Evolutionary conservation across 2,329 filamentous ascomycete genomes (phyloP), one percentile per base, ranked within the genome.

Genomic region (Leptographium lundbergii): DNA sequence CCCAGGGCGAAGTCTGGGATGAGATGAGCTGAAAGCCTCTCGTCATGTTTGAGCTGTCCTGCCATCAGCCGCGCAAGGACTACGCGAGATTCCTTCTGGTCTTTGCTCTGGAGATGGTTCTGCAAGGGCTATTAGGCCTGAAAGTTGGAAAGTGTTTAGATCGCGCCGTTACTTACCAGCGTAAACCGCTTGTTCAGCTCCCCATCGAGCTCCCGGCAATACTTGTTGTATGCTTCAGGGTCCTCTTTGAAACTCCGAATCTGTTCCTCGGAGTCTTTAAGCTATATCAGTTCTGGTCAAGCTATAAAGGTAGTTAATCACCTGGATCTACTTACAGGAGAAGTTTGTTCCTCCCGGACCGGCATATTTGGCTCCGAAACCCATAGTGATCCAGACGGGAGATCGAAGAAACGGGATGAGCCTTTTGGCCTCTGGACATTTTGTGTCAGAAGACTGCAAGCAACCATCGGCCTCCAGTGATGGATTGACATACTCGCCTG

Each of bases 331-430:
- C 34, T 36, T 79, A 45, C 81, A 77, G 62, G 78, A 70, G 50
- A 59, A 61, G n/a, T 58, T 61, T 25, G 52, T 45, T 3, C 60
- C 60, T 1, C 34, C 60, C 1, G 60, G 60, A 6, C 57, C 60
- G 9, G 60, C 57, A 6, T 60, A 56, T 58, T 78, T 71, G 42
- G 79, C 74, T 0, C 78, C 80, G 68, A 83, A 85, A 0, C 81
- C 80, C 2, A 80, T 76, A 0, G 84, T 81, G 29, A 88, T 81
- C 85, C 85, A 89, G 5, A 47, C 39, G 6, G 60, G 54, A 9
- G 54, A 57, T 19, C 61, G 60, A 10, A 64, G n/a, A 25, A 63
- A 63, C 4, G 57, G 17, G 6, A 54, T 56, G 6, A 64, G 25
- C 14, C 56, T 59, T 10, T 34, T 36, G 17, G 58, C 60, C 25